Evolutionary conservation across 2,329 filamentous ascomycete genomes (phyloP), one percentile per base, ranked within the genome.

Genomic region (Botrytis cinerea): DNA sequence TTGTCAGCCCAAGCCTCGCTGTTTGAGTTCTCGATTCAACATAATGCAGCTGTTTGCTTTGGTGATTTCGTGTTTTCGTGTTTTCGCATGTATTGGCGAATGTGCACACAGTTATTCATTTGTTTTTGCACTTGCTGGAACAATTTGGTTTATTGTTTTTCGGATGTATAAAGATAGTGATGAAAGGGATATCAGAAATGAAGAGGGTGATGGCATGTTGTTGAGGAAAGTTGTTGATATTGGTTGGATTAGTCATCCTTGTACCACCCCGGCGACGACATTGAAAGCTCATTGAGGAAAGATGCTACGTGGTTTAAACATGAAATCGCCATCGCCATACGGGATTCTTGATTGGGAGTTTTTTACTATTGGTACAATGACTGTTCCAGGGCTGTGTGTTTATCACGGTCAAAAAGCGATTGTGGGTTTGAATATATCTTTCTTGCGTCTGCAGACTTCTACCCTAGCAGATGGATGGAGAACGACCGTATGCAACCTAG

Each of bases 161-260:
- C 18, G 32, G 18, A 22, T 22, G 8, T 7, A 20, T 5, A 38
- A 9, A 4, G 32, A 60, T 2, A 18, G 10, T 35, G 32, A 32
- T 66, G 12, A 5, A 9, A 25, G 10, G 25, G 20, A 25, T 4
- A 18, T 35, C 61, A 32, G 43, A 43, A 32, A 4, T 18, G 48
- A 51, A 25, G 35, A n/a, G n/a, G n/a, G 14, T 43, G 25, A 12
- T 28, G 16, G 16, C 35, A 32, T 63, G 25, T 51, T 25, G 32
- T 67, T 51, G 8, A 38, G 10, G 28, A 2, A 35, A 48, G 43
- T 25, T 35, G 1, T 10, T 20, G 6, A 35, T 35, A 35, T 20
- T 7, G 18, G 20, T 20, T 48, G 62, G n/a, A 66, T 66, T 66
- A 66, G 62, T 66, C 62, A 51, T 67, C 22, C 38, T 38, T 18